Evolutionary conservation across 2,329 filamentous ascomycete species (phyloP).

Genomic region (Tolypocladium pustulatum): DNA sequence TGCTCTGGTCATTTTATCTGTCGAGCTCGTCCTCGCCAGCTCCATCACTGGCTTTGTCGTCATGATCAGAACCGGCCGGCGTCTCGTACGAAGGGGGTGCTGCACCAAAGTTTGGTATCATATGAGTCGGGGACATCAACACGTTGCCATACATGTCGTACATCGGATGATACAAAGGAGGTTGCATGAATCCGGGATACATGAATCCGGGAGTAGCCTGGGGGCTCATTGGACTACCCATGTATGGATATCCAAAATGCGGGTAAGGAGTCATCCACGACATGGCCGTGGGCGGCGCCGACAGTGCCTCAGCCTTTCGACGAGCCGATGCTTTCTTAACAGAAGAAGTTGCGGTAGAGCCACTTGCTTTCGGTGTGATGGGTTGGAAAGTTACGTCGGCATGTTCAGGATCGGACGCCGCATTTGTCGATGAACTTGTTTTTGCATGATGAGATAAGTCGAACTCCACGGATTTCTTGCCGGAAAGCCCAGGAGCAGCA

Average conservation of each 20-base stretch:
- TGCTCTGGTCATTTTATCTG: neutral
- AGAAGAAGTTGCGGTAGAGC: neutral
- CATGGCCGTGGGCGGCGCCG: conserved; percentile 4
- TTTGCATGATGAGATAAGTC: neutral
- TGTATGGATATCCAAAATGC: conserved; percentile 7
- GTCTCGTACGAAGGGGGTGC: neutral
- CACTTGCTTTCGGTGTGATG: neutral
- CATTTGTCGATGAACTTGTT: neutral
- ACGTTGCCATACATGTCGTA: conserved; percentile 10
- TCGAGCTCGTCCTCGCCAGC: neutral
- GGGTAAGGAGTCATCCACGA: conserved; percentile 10
- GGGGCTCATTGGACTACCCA: conserved; percentile 10
- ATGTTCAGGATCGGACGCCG: neutral
- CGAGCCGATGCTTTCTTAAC: neutral
- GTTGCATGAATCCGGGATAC: conserved; percentile 12
- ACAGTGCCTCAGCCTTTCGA: neutral
- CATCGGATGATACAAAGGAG: conserved; percentile 9
- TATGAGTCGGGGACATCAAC: conserved; percentile 8
- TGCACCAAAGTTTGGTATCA: conserved; percentile 9
- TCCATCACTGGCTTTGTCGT: neutral
- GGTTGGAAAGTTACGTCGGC: neutral
- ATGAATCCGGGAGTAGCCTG: conserved; percentile 8
- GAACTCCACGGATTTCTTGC: conserved; percentile 7
- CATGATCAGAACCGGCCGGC: neutral
- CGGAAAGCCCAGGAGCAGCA: neutral